Conservation (phyloP, 257 asterid genomes). For the Nicotiana obtusifolia region DNA sequence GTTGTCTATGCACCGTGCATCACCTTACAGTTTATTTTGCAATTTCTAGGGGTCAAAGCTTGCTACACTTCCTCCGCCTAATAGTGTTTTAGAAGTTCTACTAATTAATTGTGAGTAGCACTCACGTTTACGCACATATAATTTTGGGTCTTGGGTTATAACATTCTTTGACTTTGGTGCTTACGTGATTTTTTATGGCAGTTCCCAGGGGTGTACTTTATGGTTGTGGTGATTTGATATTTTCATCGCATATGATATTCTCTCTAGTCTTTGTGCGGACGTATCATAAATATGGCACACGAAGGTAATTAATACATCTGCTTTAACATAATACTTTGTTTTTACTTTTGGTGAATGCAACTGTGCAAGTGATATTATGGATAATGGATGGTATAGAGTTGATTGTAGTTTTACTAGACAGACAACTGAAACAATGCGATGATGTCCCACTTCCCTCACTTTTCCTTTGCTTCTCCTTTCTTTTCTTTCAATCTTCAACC, state of each 20-base stretch:
- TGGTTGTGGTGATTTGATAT: constrained; percentile 97
- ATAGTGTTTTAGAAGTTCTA: constrained; percentile 54
- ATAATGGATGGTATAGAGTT: neutral
- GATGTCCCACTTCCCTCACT: neutral
- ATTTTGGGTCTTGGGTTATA: neutral
- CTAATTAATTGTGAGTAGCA: constrained; percentile 38
- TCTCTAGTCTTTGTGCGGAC: constrained; percentile 88
- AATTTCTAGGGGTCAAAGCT: constrained; percentile 79
- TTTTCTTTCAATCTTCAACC: neutral
- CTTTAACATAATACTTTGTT: neutral
- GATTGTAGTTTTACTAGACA: neutral
- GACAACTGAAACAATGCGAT: neutral
- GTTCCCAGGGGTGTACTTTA: constrained; percentile 89
- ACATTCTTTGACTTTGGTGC: constrained; percentile 7
- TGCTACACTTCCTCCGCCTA: constrained; percentile 83
- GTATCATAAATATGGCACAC: constrained; percentile 76
- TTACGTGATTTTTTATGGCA: constrained; percentile 24
- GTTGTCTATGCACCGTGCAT: neutral
- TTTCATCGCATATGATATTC: constrained; percentile 98
- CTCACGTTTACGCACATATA: neutral
- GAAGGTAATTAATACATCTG: constrained; percentile 23
- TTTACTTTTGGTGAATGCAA: neutral
- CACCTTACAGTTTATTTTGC: neutral
- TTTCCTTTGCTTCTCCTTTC: neutral
- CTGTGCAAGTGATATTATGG: constrained; percentile 21